Evolutionary conservation across 2,329 filamentous ascomycete species (phyloP), one percentile per base, ranked within the genome.

Genomic region (Hyphodiscus sp.): DNA sequence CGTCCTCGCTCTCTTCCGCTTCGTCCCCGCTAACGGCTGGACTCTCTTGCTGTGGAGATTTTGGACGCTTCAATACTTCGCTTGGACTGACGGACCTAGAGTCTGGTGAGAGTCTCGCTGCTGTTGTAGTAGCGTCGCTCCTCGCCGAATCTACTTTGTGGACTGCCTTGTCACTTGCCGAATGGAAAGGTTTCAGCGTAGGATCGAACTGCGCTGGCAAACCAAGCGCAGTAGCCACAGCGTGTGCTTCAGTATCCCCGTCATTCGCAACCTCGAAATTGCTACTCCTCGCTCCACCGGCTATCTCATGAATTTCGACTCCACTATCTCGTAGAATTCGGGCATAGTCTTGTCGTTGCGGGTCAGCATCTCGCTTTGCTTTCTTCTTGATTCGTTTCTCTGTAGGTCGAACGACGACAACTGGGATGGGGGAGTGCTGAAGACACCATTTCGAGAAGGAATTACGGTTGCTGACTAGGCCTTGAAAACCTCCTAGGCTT

Each of bases 361-460:
- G 83, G 61, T 89, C 83, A 45, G 80, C 77, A 48, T 80, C 76
- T 50, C 86, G 78, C 69, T 88, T 88, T 61, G 76, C 76, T 68
- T 87, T 87, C 69, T 86, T 87, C 69, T 86, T 86, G 64, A 85
- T 77, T 16, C 85, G 79, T 70, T 87, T 87, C 18, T 80, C 79
- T 9, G 81, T 81, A 19, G 85, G 85, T 5, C 85, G 79, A 1
- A 89, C 86, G 42, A 89, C 86, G 47, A 89, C 86, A 15, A 89
- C 85, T 1, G 86, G 86, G 13, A 89, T 84, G 0, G 86, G 85
- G 0, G 83, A 87, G 65, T 87, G 84, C 64, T 89, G 86, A 18
- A 89, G 73, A 64, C 85, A 89, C 69, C 87, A 89, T 67, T 88
- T 88, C 10, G 83, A 87, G 20, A 89, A 83, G 2, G 82, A 86